These are phyloP conservation scores for Macadamia integrifolia DNA, from an alignment of 164 flowering plant species.

Conservation along the genomic window DNA sequence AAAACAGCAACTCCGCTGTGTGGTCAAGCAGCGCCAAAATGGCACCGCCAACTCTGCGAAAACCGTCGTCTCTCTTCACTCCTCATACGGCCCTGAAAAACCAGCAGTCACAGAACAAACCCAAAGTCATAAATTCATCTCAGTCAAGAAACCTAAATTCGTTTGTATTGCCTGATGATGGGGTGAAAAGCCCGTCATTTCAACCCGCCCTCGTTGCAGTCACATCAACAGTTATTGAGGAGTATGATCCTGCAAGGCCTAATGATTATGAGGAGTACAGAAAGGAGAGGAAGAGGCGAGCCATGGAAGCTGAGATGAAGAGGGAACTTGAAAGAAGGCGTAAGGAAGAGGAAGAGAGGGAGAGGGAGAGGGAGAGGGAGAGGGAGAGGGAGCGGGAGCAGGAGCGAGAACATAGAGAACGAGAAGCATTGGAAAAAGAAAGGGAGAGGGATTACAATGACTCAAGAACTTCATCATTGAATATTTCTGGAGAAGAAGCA, in stretches of 20 bases:
- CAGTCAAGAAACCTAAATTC: constrained; percentile 14
- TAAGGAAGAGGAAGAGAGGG: constrained; percentile 60
- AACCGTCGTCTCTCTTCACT: constrained; percentile 49
- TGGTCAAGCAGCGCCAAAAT: constrained; percentile 88
- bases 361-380: constrained; percentile 43
- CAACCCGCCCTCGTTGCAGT: constrained; percentile 77
- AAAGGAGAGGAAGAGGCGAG: constrained; percentile 63
- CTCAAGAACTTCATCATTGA: constrained; percentile 27
- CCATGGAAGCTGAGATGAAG: constrained; percentile 57
- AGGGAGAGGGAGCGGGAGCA: constrained; percentile 61
- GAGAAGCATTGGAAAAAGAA: constrained; percentile 27
- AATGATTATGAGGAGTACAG: constrained; percentile 85
- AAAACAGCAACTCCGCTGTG: constrained; percentile 35
- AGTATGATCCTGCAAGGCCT: constrained; percentile 95
- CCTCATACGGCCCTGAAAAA: constrained; percentile 49
- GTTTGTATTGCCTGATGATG: constrained; percentile 12
- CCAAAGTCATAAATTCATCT: constrained; percentile 22
- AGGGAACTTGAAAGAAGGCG: constrained; percentile 45
- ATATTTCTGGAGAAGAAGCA: constrained; percentile 94
- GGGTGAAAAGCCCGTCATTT: constrained; percentile 6
- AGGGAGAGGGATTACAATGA: constrained; percentile 45
- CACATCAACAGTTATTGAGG: constrained; percentile 68
- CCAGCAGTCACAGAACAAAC: constrained; percentile 30
- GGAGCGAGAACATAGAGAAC: constrained; percentile 44
- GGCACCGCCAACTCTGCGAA: constrained; percentile 92